phyloP scores from a whole-genome alignment of 2,329 filamentous ascomycete genomes.

The Pseudogymnoascus sp. region DNA sequence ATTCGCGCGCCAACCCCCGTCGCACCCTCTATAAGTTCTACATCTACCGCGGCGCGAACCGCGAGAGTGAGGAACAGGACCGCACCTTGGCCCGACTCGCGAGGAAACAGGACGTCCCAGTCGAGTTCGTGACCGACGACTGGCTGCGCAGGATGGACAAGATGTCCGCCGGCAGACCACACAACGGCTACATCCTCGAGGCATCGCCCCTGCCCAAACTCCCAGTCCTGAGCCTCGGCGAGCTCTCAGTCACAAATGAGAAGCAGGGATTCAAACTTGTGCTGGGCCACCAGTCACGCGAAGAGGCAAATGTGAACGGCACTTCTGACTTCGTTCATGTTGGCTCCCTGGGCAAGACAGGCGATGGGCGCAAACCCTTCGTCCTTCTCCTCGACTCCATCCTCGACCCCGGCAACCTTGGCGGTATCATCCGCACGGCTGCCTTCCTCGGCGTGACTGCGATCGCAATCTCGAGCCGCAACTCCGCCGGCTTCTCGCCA shows the following conservation, averaged over 20 bases:
- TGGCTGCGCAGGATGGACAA: conserved; percentile 69
- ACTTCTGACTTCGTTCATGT: conserved; percentile 41
- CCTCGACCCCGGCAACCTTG: conserved; percentile 81
- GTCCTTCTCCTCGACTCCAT: conserved; percentile 69
- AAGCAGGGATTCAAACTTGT: conserved; percentile 48
- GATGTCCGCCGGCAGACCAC: conserved; percentile 72
- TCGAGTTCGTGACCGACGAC: conserved; percentile 50
- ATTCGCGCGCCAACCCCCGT: conserved; percentile 40
- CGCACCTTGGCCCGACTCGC: conserved; percentile 39
- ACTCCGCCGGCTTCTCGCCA: conserved; percentile 65
- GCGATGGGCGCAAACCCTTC: conserved; percentile 52
- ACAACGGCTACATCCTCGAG: conserved; percentile 86
- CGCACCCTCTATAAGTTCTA: conserved; percentile 82
- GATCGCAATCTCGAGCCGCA: conserved; percentile 65
- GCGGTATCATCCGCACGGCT: conserved; percentile 79
- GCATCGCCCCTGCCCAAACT: conserved; percentile 71
- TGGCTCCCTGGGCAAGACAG: conserved; percentile 8
- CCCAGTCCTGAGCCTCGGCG: conserved; percentile 51
- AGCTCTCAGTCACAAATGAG: conserved; percentile 15
- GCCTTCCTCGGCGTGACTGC: conserved; percentile 87
- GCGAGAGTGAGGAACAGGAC: conserved; percentile 41
- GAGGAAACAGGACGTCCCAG: conserved; percentile 39
- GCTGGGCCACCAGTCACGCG: conserved; percentile 60
- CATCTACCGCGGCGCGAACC: conserved; percentile 54
- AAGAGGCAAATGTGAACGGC: conserved; percentile 70